Conservation (phyloP, 2,329 filamentous ascomycete genomes). For the Dactylonectria estremocensis region DNA sequence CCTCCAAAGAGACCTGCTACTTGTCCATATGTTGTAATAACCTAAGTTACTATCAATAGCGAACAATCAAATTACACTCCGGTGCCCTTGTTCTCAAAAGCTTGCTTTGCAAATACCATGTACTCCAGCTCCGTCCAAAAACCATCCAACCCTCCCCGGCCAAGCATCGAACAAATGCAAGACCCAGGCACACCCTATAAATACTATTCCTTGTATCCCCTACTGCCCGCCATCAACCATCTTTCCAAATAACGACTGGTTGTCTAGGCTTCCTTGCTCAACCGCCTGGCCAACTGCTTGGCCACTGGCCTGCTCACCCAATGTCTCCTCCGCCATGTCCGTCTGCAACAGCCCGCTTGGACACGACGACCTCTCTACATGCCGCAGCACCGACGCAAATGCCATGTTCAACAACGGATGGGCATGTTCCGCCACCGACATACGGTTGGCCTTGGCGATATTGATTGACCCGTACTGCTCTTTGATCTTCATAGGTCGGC, state of each 20-base stretch:
- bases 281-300: conserved; percentile 6
- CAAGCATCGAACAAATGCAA: conserved; percentile 37
- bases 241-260: conserved; percentile 38
- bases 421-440: conserved; percentile 57
- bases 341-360: conserved; percentile 16
- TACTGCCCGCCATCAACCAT: conserved; percentile 18
- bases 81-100: conserved; percentile 22
- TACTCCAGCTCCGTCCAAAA: conserved; percentile 34
- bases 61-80: conserved; percentile 23
- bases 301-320: not conserved
- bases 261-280: conserved; percentile 22
- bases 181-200: conserved; percentile 32
- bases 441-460: conserved; percentile 57
- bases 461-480: conserved; percentile 49
- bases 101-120: conserved; percentile 21
- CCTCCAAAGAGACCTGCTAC: conserved; percentile 22
- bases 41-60: conserved; percentile 23
- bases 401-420: conserved; percentile 61
- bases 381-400: conserved; percentile 51
- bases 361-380: conserved; percentile 39
- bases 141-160: conserved; percentile 44
- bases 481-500: conserved; percentile 49
- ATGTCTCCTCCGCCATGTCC: conserved; percentile 5
- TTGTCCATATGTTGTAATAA: conserved; percentile 16
- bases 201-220: conserved; percentile 30